These are phyloP conservation scores for Colletotrichum sp. DNA, from an alignment of 2,329 filamentous ascomycete species.

Conservation along the genomic window DNA sequence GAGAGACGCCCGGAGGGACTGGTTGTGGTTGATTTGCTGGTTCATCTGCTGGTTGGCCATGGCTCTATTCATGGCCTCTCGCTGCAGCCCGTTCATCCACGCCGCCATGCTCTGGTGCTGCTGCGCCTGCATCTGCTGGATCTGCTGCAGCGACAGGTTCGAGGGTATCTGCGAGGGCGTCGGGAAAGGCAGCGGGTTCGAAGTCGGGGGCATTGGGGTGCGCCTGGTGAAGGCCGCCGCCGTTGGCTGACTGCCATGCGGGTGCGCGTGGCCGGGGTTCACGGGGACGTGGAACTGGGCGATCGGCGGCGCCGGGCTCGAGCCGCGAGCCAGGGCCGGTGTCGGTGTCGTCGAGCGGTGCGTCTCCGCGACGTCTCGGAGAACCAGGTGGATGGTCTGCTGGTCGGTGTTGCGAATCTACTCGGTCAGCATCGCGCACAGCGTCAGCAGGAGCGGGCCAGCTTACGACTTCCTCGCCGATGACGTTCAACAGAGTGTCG, in stretches of 20 bases:
- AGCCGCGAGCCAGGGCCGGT: slow-evolving; percentile 25
- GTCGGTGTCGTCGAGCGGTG: slow-evolving; percentile 27
- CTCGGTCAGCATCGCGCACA: neutral
- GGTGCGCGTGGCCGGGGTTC: slow-evolving; percentile 22
- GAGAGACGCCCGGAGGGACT: slow-evolving; percentile 43
- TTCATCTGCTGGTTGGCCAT: slow-evolving; percentile 47
- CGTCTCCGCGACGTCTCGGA: slow-evolving; percentile 44
- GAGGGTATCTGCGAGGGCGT: slow-evolving; percentile 32
- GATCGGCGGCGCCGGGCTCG: slow-evolving; percentile 26
- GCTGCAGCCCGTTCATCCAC: slow-evolving; percentile 52
- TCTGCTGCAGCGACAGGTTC: slow-evolving; percentile 20
- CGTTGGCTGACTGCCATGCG: slow-evolving; percentile 32
- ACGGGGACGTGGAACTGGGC: slow-evolving; percentile 12
- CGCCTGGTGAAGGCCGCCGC: slow-evolving; percentile 31
- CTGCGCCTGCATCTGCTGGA: slow-evolving; percentile 27
- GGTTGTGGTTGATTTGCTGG: slow-evolving; percentile 50
- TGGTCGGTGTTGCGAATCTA: slow-evolving; percentile 33
- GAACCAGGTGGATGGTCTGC: slow-evolving; percentile 60
- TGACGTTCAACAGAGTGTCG: slow-evolving; percentile 61
- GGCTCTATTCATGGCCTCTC: slow-evolving; percentile 48
- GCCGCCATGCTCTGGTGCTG: slow-evolving; percentile 49
- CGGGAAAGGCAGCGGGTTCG: slow-evolving; percentile 31
- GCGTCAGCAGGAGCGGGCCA: neutral
- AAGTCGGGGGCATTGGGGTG: slow-evolving; percentile 30
- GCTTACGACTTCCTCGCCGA: slow-evolving; percentile 60